Evolutionary conservation across 164 flowering plant genomes (phyloP).

Genomic region (Macadamia integrifolia): DNA sequence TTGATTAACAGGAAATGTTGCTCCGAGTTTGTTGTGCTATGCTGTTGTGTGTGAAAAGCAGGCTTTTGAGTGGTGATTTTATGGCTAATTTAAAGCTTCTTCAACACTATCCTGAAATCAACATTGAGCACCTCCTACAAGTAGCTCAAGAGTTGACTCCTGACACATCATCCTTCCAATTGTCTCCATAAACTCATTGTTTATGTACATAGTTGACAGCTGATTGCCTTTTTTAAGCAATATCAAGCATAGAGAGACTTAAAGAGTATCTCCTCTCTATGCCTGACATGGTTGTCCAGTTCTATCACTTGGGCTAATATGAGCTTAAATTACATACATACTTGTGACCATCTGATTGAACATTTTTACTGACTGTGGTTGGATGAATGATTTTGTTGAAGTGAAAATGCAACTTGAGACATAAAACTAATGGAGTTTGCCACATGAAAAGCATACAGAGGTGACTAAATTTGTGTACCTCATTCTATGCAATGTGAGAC

Average conservation of each 20-base stretch:
- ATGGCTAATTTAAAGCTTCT: conserved; percentile 54
- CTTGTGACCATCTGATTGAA: too few relatives aligned
- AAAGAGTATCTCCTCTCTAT: background rate
- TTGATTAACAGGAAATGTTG: conserved; percentile 53
- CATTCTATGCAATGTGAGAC: too few relatives aligned
- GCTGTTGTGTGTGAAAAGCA: conserved; percentile 50
- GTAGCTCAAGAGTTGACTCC: conserved; percentile 46
- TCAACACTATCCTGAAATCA: conserved; percentile 56
- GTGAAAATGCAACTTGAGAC: too few relatives aligned
- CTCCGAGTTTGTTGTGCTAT: conserved; percentile 64
- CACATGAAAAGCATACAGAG: too few relatives aligned
- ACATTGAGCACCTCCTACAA: conserved; percentile 51
- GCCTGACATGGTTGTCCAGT: background rate
- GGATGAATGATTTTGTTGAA: too few relatives aligned
- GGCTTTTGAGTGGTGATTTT: conserved; percentile 53
- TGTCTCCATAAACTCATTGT: conserved; percentile 21
- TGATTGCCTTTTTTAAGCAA: background rate
- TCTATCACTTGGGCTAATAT: background rate
- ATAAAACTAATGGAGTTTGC: too few relatives aligned
- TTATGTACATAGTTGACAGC: background rate
- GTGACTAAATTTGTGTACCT: too few relatives aligned
- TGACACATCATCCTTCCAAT: conserved; percentile 27
- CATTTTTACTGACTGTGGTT: too few relatives aligned
- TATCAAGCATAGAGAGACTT: background rate
- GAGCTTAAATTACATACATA: background rate